phyloP scores from a whole-genome alignment of 2,329 filamentous ascomycete genomes.

The Orbilia oligospora region DNA sequence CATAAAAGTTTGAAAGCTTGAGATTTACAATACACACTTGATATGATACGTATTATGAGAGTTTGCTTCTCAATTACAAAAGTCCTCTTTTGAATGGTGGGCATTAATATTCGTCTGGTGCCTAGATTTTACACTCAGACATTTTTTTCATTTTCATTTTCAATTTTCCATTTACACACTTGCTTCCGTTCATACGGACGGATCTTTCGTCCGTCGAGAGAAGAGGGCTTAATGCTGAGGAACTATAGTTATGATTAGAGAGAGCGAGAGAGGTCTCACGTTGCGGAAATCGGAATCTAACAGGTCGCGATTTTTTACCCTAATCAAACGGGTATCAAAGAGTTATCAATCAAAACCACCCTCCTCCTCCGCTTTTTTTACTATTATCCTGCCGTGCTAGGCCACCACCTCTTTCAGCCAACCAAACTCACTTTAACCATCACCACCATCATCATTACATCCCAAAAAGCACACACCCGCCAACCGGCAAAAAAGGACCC shows the following conservation, averaged over 20 bases:
- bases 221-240: neutral
- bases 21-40: too few species aligned
- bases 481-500: conserved; percentile 16
- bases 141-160: too few species aligned
- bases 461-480: neutral
- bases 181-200: neutral
- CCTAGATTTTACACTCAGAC: conserved; percentile 12
- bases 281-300: conserved; percentile 17
- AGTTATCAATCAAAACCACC: conserved; percentile 12
- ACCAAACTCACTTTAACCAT: conserved; percentile 14
- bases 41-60: too few species aligned
- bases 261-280: conserved; percentile 13
- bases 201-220: conserved; percentile 5
- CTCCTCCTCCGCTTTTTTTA: neutral
- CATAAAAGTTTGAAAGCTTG: neutral
- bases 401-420: conserved; percentile 6
- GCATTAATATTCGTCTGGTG: neutral
- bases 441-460: neutral
- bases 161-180: conserved; percentile 11
- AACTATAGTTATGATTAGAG: too few species aligned
- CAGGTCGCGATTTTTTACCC: neutral
- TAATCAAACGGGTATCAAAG: conserved; percentile 2
- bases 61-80: too few species aligned
- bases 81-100: neutral
- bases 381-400: conserved; percentile 1